Base-by-base conservation (phyloP, 2,329 filamentous ascomycete genomes). In the Penicillium sp. region DNA sequence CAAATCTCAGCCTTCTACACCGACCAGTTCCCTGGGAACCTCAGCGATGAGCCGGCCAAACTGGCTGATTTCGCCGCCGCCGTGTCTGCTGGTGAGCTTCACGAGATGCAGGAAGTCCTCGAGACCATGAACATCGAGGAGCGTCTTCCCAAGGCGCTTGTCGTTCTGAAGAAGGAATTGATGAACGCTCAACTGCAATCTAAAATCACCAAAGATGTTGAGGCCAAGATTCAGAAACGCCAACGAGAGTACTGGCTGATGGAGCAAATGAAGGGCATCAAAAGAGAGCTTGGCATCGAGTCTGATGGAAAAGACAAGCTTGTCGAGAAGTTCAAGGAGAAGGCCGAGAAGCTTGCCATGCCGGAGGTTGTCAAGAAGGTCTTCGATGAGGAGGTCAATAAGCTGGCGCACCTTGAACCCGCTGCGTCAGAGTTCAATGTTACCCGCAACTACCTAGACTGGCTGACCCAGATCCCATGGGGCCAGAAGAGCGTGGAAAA, bases 221-320 rank as follows among this genome's bases (percentile, higher is more conserved):
- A 97, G 70, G 89, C 83, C 65, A 96, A 95, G 73, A 97, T 99
- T 46, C 91, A 91, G 62, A 97, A 99, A 74, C 86, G 92, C 27
- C 93, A 99, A 69, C 84, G 93, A 44, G 93, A 99, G 67, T 99
- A 97, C 74, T 97, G 90, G 88, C 77, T 99, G 39, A 95, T 95
- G 89, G 93, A 99, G 72, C 95, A 99, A 70, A 95, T 99, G 91
- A 97, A 97, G 77, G 93, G 91, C 22, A 99, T 99, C 65, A 87
- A 89, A 50, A 82, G 93, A 50, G 93, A 99, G 72, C 82, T 99
- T 41, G 93, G 95, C 18, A 89, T 99, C 45, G 95, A 99, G 69
- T 95, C 89, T 5, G 93, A 99, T 65, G 93, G 95, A 57, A 99
- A 97, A 73, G 93, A 99, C 65, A 97, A 97, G 74, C 79, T 99